Conservation (phyloP, 179 eudicot species). For the Sideroxylon spinosum region DNA sequence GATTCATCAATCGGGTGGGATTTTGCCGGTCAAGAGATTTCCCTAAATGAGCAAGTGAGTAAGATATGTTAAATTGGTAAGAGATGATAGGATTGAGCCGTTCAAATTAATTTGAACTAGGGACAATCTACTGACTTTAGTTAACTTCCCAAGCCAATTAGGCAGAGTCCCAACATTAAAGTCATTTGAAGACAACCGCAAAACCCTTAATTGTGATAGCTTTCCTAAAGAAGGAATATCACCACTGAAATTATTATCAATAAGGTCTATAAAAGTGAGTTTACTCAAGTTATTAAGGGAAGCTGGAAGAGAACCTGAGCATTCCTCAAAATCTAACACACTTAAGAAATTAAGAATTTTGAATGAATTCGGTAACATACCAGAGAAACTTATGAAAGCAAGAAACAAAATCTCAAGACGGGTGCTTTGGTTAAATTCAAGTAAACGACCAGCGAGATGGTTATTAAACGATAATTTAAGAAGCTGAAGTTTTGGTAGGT, state of each 20-base stretch:
- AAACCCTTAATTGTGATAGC: background rate
- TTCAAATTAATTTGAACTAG: background rate
- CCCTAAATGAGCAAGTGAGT: background rate
- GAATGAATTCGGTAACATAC: slow-evolving; percentile 16
- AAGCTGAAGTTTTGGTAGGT: slow-evolving; percentile 19
- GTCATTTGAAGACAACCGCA: background rate
- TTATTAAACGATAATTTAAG: slow-evolving; percentile 14
- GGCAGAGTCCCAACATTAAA: background rate
- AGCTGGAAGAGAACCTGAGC: background rate
- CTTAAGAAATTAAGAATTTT: slow-evolving; percentile 11
- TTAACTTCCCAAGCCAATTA: background rate
- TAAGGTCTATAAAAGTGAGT: background rate
- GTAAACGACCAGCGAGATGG: slow-evolving; percentile 27
- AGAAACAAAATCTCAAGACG: slow-evolving; percentile 14
- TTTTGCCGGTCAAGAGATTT: background rate
- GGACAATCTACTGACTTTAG: background rate
- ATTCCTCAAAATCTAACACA: background rate
- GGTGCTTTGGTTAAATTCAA: slow-evolving; percentile 18
- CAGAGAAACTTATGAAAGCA: slow-evolving; percentile 12
- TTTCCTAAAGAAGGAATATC: background rate
- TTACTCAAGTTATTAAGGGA: slow-evolving; percentile 7
- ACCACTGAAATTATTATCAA: background rate
- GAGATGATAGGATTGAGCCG: background rate
- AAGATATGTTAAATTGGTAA: background rate
- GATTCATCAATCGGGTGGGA: slow-evolving; percentile 11